phyloP scores from a whole-genome alignment of 257 asterid genomes.

The Cordia subcordata region DNA sequence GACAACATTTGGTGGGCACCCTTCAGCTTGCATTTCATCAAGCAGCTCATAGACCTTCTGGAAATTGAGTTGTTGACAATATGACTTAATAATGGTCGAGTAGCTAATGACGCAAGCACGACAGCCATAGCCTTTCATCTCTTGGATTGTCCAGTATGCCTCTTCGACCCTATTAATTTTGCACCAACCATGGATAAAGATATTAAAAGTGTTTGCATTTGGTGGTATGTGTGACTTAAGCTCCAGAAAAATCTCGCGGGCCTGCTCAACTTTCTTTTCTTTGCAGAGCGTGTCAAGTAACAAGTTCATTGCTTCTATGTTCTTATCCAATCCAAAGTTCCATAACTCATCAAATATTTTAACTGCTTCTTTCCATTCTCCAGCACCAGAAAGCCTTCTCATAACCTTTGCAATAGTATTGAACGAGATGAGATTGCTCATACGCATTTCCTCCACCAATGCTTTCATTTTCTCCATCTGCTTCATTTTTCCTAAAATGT shows the following conservation, averaged over 20 bases:
- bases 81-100: conserved; percentile 62
- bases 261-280: conserved; percentile 56
- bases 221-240: conserved; percentile 60
- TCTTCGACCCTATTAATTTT: conserved; percentile 72
- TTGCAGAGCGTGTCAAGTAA: conserved; percentile 80
- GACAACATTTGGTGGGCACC: conserved; percentile 57
- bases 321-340: conserved; percentile 54
- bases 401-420: conserved; percentile 61
- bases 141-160: conserved; percentile 89
- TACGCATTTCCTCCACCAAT: conserved; percentile 47
- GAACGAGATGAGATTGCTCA: conserved; percentile 33
- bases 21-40: conserved; percentile 68
- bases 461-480: conserved; percentile 67
- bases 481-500: conserved; percentile 71
- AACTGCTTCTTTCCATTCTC: conserved; percentile 72
- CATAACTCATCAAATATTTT: conserved; percentile 55
- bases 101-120: conserved; percentile 71
- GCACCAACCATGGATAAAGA: conserved; percentile 89
- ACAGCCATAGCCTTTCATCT: conserved; percentile 74
- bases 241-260: conserved; percentile 54
- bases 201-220: conserved; percentile 66
- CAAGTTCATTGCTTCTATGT: conserved; percentile 69
- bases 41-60: conserved; percentile 55
- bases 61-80: conserved; percentile 50
- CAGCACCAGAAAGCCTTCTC: conserved; percentile 79